Evolutionary conservation across 192 early-diverging fungal genomes (phyloP), one percentile per base, ranked within the genome.

Genomic region (Oehlia diaphana): DNA sequence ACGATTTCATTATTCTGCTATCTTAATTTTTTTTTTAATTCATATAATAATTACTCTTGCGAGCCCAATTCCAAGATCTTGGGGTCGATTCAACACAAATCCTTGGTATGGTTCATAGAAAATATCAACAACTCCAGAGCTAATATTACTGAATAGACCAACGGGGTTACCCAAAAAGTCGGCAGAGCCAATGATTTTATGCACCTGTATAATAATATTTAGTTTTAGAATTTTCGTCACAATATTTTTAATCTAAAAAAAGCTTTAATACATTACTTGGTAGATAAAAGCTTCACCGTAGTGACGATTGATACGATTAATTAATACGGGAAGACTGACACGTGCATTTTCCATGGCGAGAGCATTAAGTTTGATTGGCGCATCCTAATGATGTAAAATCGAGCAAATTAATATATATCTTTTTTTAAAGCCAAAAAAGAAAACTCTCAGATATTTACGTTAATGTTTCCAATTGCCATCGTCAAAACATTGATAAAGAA

Each of bases 101-200:
- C 98, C 98, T 88, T 97, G 95, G 81, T 96, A 93, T 0, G 98
- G 98, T 81, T 99, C 97, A 85, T 98, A 99, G 83, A 99, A 99
- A 63, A 98, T 92, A 81, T 98, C 98, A 5, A 89, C 89, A 1
- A 98, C 96, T 8, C 98, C 98, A 0, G 95, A 96, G 78, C 94
- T 94, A 67, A 99, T 90, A 78, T 92, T 98, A 85, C 92, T 98
- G 85, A 99, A 99, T 21, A 99, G 83, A 2, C 98, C 97, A 2
- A 99, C 96, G 2, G 98, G 98, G 77, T 99, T 99, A 35, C 98
- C 98, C 69, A 99, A 88, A 78, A 99, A 92, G 79, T 99, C 97
- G 19, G 97, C 97, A 23, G 96, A 96, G 12, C 98, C 98, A 9
- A 98, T 82, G n/a, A 96, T 87, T 81, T 91, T 90, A 83, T 95